Evolutionary conservation across 2,329 filamentous ascomycete genomes (phyloP).

Genomic region (Nemania sp.): DNA sequence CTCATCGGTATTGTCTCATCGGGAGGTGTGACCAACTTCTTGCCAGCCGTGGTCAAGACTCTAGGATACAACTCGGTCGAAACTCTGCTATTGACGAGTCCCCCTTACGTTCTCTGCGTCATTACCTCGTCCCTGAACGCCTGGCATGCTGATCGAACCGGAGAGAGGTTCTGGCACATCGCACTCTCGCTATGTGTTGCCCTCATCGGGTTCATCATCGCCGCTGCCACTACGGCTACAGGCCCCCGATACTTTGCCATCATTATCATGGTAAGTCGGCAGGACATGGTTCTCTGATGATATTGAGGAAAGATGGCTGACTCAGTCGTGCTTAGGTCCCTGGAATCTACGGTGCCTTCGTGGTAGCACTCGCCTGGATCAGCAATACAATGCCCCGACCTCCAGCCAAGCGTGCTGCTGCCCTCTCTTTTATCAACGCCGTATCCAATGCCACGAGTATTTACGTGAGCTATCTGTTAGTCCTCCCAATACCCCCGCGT

Average conservation of each 20-base stretch:
- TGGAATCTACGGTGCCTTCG: conserved; percentile 68
- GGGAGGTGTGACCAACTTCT: conserved; percentile 69
- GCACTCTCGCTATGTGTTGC: conserved; percentile 64
- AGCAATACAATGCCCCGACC: conserved; percentile 75
- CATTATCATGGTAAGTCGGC: conserved; percentile 66
- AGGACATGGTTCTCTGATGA: not conserved
- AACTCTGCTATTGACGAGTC: conserved; percentile 66
- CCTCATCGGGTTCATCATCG: conserved; percentile 68
- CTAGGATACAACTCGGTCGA: conserved; percentile 65
- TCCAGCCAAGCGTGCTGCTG: conserved; percentile 71
- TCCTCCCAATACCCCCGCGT: not conserved
- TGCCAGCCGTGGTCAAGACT: conserved; percentile 71
- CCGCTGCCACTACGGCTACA: conserved; percentile 62
- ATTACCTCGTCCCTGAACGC: conserved; percentile 68
- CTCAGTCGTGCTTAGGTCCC: conserved; percentile 46
- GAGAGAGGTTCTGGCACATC: conserved; percentile 73
- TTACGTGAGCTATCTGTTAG: conserved; percentile 53
- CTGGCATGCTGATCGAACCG: conserved; percentile 72
- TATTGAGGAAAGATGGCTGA: conserved; percentile 5
- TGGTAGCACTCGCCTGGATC: conserved; percentile 75
- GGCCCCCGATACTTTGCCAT: conserved; percentile 71
- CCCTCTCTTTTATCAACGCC: conserved; percentile 76
- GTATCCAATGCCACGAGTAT: conserved; percentile 72
- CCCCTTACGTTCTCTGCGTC: conserved; percentile 66
- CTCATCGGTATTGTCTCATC: conserved; percentile 62